These are phyloP conservation scores for Rubia yunnanensis DNA, from an alignment of 257 asterid genomes.

Conservation along the genomic window DNA sequence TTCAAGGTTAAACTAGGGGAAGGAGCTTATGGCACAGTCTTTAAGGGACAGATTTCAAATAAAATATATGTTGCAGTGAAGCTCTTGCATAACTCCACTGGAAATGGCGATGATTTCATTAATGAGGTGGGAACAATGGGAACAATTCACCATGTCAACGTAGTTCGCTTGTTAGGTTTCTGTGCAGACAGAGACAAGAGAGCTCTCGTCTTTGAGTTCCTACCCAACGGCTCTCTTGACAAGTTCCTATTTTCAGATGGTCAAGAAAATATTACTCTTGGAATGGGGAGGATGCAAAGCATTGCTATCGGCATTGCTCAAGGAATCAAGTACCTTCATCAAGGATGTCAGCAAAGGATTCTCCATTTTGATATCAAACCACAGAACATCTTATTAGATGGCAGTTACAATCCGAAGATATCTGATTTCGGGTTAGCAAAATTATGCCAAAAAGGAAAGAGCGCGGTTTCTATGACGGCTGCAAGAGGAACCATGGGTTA, in stretches of 20 bases:
- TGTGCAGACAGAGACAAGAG: too few species aligned
- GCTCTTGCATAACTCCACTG: neutral
- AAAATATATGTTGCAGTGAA: neutral
- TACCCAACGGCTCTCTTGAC: too few species aligned
- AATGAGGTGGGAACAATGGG: too few species aligned
- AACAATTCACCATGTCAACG: too few species aligned
- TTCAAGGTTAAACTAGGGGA: neutral
- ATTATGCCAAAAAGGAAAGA: neutral
- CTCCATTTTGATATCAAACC: slow-evolving; percentile 1
- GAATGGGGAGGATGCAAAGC: neutral
- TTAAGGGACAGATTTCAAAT: neutral
- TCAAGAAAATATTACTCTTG: neutral
- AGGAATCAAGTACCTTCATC: neutral
- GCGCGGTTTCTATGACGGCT: neutral
- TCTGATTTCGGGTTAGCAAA: neutral
- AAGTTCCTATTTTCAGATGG: neutral
- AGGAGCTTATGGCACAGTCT: neutral
- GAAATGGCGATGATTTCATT: neutral
- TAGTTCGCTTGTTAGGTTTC: too few species aligned
- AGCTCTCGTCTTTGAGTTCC: too few species aligned
- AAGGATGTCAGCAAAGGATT: slow-evolving; percentile 1
- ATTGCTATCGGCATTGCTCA: neutral
- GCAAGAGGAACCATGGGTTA: slow-evolving; percentile 1
- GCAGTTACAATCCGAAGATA: neutral
- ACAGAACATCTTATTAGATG: neutral